Evolutionary conservation across 1,284 basidiomycete genomes (phyloP).

Genomic region (Trametes polyzona): DNA sequence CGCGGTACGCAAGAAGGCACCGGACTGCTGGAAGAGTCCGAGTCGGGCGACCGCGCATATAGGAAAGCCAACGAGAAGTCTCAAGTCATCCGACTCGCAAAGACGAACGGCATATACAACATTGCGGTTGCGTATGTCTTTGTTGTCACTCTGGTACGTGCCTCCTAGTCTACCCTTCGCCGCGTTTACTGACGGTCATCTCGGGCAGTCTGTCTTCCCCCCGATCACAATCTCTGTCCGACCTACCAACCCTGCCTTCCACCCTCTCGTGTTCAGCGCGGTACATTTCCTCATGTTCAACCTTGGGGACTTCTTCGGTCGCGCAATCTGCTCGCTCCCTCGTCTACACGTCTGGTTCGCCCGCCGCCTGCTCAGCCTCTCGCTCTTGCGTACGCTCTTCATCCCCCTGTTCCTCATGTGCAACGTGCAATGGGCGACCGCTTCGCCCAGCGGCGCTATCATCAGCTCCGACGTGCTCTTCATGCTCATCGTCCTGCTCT

Average conservation of each 20-base stretch:
- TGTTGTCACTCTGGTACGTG: constrained; percentile 75
- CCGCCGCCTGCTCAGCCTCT: constrained; percentile 60
- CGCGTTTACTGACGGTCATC: not conserved
- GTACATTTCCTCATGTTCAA: constrained; percentile 78
- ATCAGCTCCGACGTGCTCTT: constrained; percentile 78
- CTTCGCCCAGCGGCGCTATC: constrained; percentile 43
- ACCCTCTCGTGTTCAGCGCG: constrained; percentile 70
- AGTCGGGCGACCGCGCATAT: constrained; percentile 1
- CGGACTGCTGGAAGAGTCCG: constrained; percentile 12
- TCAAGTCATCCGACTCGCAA: constrained; percentile 56
- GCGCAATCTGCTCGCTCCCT: constrained; percentile 74
- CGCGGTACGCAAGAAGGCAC: constrained; percentile 2
- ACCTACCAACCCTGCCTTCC: constrained; percentile 61
- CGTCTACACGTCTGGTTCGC: constrained; percentile 69
- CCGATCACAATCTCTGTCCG: constrained; percentile 79
- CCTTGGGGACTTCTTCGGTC: constrained; percentile 78
- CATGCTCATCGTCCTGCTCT: constrained; percentile 72
- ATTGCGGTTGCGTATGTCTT: constrained; percentile 79
- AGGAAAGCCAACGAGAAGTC: constrained; percentile 27
- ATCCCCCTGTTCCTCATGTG: constrained; percentile 85
- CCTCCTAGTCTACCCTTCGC: too few species aligned
- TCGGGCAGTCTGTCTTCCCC: constrained; percentile 83
- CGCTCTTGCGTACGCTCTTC: constrained; percentile 75
- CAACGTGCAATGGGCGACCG: constrained; percentile 63
- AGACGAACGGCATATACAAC: constrained; percentile 70